Base-by-base conservation (phyloP, 345 rosid genomes). In the Leavenworthia alabamica region DNA sequence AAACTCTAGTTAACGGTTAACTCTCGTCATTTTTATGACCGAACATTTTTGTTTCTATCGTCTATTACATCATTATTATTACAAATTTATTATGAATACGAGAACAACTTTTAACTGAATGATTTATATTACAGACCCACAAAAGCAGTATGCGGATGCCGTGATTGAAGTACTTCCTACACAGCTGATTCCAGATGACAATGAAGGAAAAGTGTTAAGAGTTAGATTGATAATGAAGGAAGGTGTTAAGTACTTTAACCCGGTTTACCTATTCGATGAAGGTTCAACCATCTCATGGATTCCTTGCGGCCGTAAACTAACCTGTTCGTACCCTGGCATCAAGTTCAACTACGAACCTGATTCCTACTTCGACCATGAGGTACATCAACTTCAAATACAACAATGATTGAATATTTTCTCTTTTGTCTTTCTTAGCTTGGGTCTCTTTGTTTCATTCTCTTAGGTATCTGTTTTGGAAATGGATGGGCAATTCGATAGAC, bases 261-360 rank as follows among this genome's bases (percentile, higher is more conserved):
- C 99, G 0, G 96, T 93, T 32, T 89, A 93, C 72, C 78, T 93
- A 41, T 93, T 93, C 16, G 99, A 93, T 51, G 99, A 93, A 79
- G 99, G 99, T 36, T 93, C 97, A 22, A 68, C 97, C 41, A 68
- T 93, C 29, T 79, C 84, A 4, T 93, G 97, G 99, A 87, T 93
- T 6, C 99, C 99, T 1, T 93, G 99, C 8, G 99, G 99, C 20
- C 85, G 99, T 61, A 92, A 89, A 70, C 99, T 92, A 52, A 83
- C 94, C 12, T 92, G 99, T 76, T 86, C 93, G 19, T 92, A 92
- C 82, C 98, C 98, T 6, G 98, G 98, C 53, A 92, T 92, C 82
- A 92, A 92, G 72, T 92, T 92, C 73, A 26, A 64, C 50, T 85
- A 92, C 35, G 84, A 81, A 29, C 99, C 98, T 0, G 96, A 92